A percentile compares a stretch with the other conserved stretches of the same genome.
These are phyloP conservation scores for Chlamydomonas schloesseri DNA, from an alignment of 139 green algal genomes.

Conservation along the genomic window DNA sequence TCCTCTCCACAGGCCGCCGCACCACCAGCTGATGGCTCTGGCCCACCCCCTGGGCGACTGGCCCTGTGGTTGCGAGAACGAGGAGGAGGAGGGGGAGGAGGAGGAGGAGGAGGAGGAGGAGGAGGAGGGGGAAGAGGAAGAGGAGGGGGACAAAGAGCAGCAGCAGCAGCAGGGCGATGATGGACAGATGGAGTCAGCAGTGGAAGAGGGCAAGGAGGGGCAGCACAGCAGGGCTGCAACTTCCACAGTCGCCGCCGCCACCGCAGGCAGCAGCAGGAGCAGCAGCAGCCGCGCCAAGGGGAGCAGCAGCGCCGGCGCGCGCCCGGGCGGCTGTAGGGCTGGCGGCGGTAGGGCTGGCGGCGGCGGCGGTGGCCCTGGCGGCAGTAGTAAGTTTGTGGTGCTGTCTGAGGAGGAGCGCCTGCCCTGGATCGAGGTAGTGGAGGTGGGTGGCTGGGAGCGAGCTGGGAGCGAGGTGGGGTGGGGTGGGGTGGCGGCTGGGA, in stretches of 20 bases:
- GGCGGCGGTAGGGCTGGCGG: neutral
- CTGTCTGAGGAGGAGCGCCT: conserved; percentile 22
- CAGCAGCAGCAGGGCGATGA: neutral
- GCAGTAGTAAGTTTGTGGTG: neutral
- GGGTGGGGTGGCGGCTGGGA: too few species aligned
- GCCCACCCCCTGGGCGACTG: neutral
- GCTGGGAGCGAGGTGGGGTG: neutral
- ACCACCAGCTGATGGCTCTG: conserved; percentile 4
- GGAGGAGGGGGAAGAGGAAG: neutral
- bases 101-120: neutral
- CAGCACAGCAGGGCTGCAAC: too few species aligned
- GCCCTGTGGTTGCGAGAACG: neutral
- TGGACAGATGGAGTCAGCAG: neutral
- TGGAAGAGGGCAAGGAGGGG: too few species aligned
- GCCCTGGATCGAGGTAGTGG: conserved; percentile 8
- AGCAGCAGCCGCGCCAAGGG: neutral
- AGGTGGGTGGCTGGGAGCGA: neutral
- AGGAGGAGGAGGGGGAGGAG: neutral
- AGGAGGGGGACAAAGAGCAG: neutral
- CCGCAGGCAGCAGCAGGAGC: neutral
- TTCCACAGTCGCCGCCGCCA: too few species aligned
- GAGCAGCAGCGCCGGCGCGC: neutral
- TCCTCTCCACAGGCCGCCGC: neutral
- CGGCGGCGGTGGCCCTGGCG: too few species aligned
- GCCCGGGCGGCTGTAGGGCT: neutral